phyloP scores from a whole-genome alignment of 140 eudicot species.

The Oenanthe javanica region DNA sequence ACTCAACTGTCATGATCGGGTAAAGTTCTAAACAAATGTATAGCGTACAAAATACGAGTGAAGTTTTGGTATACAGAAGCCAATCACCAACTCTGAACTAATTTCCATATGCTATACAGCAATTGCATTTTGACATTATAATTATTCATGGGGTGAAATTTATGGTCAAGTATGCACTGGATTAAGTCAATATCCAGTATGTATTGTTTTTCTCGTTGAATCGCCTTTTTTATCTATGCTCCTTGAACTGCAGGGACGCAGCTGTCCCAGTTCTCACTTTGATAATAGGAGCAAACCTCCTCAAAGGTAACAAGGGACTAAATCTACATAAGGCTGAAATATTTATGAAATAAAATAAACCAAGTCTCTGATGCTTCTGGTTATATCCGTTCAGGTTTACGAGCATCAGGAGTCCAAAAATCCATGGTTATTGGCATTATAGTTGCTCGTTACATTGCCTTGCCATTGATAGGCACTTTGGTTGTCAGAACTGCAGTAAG shows the following conservation, averaged over 20 bases:
- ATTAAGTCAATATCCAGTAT: background rate
- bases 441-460: conserved; percentile 44
- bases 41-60: background rate
- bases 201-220: background rate
- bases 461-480: conserved; percentile 54
- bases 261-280: conserved; percentile 68
- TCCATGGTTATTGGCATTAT: conserved; percentile 47
- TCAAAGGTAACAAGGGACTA: conserved; percentile 37
- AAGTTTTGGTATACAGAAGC: background rate
- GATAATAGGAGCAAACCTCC: conserved; percentile 77
- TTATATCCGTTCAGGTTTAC: conserved; percentile 37
- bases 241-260: conserved; percentile 41
- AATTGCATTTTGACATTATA: background rate
- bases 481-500: conserved; percentile 45
- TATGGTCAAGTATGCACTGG: background rate
- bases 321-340: background rate
- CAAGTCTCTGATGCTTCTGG: background rate
- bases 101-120: background rate
- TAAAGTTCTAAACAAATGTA: conserved; percentile 8
- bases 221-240: background rate
- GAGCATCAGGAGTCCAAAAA: conserved; percentile 42
- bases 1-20: conserved; percentile 64
- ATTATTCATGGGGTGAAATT: background rate
- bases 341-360: background rate
- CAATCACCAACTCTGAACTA: background rate